Base-by-base conservation (phyloP, 257 asterid species). In the Nicotiana noctiflora region DNA sequence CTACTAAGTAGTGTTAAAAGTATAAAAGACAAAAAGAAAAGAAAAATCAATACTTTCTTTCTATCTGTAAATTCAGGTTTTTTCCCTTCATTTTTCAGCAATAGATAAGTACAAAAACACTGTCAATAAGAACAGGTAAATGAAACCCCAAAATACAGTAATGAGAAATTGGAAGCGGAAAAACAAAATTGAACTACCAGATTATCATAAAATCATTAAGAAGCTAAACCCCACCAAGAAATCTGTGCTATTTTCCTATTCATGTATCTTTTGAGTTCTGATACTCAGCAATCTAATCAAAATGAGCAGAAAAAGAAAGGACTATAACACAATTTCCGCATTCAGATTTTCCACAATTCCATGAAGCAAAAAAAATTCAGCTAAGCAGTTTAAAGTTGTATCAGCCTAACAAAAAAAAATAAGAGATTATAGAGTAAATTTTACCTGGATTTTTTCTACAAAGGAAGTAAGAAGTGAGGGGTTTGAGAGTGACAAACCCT, bases 401-500 rank as follows among this genome's bases (percentile, higher is more conserved):
- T 49, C 4, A 23, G 34, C 18, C 0, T 8, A 59, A 59, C 3
- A 59, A 19, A 9, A 21, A 19, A 17, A 65, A 65, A 70, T 70
- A 19, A 44, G 9, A 19, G 34, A 46, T 44, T 46, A 37, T 14
- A 25, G 1, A 7, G n/a, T 7, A 56, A 18, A 13, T 2, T 8
- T 23, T 74, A 74, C 79, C 79, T 74, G 79, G 17, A 37, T 4
- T 68, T 52, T 70, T 40, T 13, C 14, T 70, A 51, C 12, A 44
- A 63, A 63, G 44, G 25, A 19, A 4, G 11, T 8, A 57, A 25
- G 37, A 12, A 2, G 32, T 0, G 8, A 74, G 44, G 62, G 78
- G 3, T 46, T 72, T 21, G 77, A 46, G 61, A 23, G 78, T 72
- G 78, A 72, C 13, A 72, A 72, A 72, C 78, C 78, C 78, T 72